Percentiles rank a stretch among this genome's conserved stretches.
Evolutionary conservation across 2,329 filamentous ascomycete species (phyloP).

Genomic region (Grosmannia serpens): DNA sequence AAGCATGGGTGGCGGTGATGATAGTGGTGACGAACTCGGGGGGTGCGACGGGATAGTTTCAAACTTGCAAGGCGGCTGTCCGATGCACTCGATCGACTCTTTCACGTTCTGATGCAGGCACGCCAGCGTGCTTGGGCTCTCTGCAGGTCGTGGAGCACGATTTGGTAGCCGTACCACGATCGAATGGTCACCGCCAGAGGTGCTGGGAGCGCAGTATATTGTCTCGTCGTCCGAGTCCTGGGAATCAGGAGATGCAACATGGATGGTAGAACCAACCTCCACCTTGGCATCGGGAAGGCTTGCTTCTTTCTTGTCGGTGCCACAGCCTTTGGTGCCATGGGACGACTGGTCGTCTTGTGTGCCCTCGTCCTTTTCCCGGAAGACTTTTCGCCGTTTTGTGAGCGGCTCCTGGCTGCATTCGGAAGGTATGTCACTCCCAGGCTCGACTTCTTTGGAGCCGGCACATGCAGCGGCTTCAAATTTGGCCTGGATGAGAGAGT

Average conservation of each 20-base stretch:
- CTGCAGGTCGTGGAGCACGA: not conserved
- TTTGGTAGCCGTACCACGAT: slow-evolving; percentile 7
- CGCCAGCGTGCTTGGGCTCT: not conserved
- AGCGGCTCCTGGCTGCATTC: slow-evolving; percentile 5
- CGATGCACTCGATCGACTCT: slow-evolving; percentile 10
- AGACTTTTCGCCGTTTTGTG: slow-evolving; percentile 23
- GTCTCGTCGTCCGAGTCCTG: not conserved
- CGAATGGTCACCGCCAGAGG: not conserved
- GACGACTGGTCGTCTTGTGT: not conserved
- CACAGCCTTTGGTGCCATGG: not conserved
- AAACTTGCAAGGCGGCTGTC: slow-evolving; percentile 9
- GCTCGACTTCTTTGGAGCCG: not conserved
- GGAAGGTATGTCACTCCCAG: not conserved
- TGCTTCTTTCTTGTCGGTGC: not conserved
- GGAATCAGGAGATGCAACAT: not conserved
- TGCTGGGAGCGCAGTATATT: not conserved
- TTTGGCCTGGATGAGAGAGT: slow-evolving; percentile 59
- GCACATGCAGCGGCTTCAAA: slow-evolving; percentile 39
- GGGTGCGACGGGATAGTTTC: slow-evolving; percentile 3
- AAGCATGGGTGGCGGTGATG: slow-evolving; percentile 40
- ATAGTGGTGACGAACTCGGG: slow-evolving; percentile 41
- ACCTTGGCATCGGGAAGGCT: not conserved
- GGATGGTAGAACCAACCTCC: not conserved
- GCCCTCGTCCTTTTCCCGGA: not conserved
- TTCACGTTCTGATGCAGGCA: not conserved